A percentile compares a stretch with the other conserved stretches of the same genome.
Evolutionary conservation across 2,329 filamentous ascomycete species (phyloP).

Genomic region (Pseudocercospora vitis): DNA sequence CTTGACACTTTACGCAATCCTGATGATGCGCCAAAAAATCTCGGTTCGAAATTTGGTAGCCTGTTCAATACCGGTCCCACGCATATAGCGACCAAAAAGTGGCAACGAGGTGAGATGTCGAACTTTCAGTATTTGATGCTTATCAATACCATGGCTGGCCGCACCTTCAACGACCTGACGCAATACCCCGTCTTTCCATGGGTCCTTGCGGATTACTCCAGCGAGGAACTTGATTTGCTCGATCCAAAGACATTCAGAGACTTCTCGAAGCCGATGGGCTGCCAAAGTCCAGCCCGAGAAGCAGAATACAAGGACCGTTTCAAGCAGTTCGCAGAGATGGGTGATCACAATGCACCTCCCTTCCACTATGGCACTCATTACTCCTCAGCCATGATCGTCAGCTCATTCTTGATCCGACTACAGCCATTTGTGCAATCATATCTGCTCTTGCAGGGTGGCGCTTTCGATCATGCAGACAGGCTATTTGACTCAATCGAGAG

Average conservation of each 20-base stretch:
- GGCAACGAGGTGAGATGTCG: constrained; percentile 91
- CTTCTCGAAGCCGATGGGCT: constrained; percentile 93
- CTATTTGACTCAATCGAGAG: constrained; percentile 91
- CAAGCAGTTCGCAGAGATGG: constrained; percentile 85
- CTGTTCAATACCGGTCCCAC: constrained; percentile 83
- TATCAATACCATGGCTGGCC: constrained; percentile 93
- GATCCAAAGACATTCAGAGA: constrained; percentile 86
- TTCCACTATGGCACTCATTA: constrained; percentile 99
- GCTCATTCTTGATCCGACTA: constrained; percentile 89
- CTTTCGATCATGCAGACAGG: constrained; percentile 92
- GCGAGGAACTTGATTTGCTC: constrained; percentile 82
- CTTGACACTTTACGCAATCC: constrained; percentile 76
- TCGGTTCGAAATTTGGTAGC: constrained; percentile 87
- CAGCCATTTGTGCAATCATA: constrained; percentile 97
- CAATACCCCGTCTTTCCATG: constrained; percentile 98
- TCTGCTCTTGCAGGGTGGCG: constrained; percentile 88
- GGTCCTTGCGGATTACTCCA: constrained; percentile 94
- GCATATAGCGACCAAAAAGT: constrained; percentile 82
- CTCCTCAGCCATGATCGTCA: constrained; percentile 98
- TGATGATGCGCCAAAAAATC: constrained; percentile 62
- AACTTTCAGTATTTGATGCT: constrained; percentile 99
- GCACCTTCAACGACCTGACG: constrained; percentile 96
- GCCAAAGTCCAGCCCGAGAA: constrained; percentile 74
- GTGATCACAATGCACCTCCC: constrained; percentile 69
- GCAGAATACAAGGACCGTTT: constrained; percentile 81